Base-by-base conservation (phyloP, 805 yeast species). In the Lipomyces yamadae region DNA sequence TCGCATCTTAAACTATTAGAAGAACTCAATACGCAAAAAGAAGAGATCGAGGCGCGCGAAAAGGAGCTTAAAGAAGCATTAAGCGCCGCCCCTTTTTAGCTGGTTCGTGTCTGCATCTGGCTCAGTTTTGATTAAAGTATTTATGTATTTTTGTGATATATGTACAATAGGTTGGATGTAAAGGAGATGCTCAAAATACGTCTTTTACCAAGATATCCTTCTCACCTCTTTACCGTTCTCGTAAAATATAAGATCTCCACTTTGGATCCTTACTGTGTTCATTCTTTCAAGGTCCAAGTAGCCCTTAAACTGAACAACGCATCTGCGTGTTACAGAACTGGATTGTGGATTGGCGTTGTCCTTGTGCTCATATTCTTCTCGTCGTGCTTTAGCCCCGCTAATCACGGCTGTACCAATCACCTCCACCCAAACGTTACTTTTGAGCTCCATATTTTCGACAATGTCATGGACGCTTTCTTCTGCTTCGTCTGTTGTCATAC, bases 271-370 rank as follows among this genome's bases (percentile, higher is more conserved):
- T 2, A 68, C 65, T 2, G 70, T 15, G 42, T 68, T 68, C 67
- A 66, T 61, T 15, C 70, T 53, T 4, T 66, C 67, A 10, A 62
- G 48, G 59, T 68, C 71, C 60, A 68, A n/a, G 37, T 60, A 68
- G 4, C 71, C 71, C 35, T 54, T 55, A 37, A 68, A 68, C 35
- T 50, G 30, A 24, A 68, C 67, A 29, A 66, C 53, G 45, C 65
- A 67, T 33, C 45, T 42, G 15, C 34, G 50, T 6, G 50, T 13
- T 18, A 29, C 18, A 24, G 30, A 11, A 30, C 30, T 57, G 6
- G 29, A 34, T 18, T 39, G 57, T 32, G 11, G 10, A 15, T 56
- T 33, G 34, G 32, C 24, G 24, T 56, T 33, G 34, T 18, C 55
- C 18, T 24, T 33, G 33, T 48, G 39, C 11, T 18, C 45, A 30